Evolutionary conservation across 768 basidiomycete species (phyloP).

Genomic region (Tricholoma sp.): DNA sequence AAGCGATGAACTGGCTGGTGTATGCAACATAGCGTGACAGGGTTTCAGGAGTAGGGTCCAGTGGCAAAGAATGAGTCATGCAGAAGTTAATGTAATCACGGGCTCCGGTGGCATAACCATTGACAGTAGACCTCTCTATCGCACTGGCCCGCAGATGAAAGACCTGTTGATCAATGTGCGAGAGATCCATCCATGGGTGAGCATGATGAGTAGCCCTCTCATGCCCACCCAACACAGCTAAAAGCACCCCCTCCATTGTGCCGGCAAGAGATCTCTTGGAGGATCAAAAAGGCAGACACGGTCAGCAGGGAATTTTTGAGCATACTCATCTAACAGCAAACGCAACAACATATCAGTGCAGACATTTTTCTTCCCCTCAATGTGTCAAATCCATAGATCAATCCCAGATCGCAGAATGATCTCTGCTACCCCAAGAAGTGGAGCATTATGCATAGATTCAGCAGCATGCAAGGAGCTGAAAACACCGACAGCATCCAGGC

Average conservation of each 20-base stretch:
- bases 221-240: constrained; percentile 14
- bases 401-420: constrained; percentile 11
- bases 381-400: constrained; percentile 13
- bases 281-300: constrained; percentile 13
- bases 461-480: constrained; percentile 7
- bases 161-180: constrained; percentile 9
- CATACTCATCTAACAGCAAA: constrained; percentile 12
- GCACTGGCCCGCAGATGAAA: constrained; percentile 14
- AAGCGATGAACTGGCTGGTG: constrained; percentile 12
- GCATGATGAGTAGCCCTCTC: neutral
- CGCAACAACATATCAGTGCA: constrained; percentile 13
- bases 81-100: constrained; percentile 18
- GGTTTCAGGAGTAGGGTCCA: constrained; percentile 16
- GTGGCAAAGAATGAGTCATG: constrained; percentile 5
- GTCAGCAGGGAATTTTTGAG: constrained; percentile 9
- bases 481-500: neutral
- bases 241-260: constrained; percentile 3
- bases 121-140: constrained; percentile 12
- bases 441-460: neutral
- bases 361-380: constrained; percentile 11
- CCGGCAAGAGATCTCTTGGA: neutral
- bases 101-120: constrained; percentile 17
- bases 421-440: neutral
- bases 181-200: constrained; percentile 7
- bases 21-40: constrained; percentile 14